phyloP scores from a whole-genome alignment of 2,329 filamentous ascomycete genomes.

The Fusarium nanum region DNA sequence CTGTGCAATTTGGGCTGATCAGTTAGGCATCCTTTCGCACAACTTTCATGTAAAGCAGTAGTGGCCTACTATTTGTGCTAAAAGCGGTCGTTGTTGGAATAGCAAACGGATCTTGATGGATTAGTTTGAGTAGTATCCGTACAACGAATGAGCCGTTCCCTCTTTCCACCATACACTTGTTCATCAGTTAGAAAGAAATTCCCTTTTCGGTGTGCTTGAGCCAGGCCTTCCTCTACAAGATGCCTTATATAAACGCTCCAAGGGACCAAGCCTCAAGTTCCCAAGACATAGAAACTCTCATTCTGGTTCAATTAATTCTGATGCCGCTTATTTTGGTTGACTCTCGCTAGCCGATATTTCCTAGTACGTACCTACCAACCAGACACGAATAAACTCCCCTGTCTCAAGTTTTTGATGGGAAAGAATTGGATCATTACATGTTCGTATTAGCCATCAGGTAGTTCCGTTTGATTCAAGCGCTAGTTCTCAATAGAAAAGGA shows the following conservation, averaged over 20 bases:
- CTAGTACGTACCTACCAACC: not conserved
- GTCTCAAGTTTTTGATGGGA: not conserved
- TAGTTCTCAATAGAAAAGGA: not conserved
- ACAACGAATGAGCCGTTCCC: not conserved
- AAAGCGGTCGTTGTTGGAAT: not conserved
- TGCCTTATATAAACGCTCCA: not conserved
- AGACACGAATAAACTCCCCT: not conserved
- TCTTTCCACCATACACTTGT: not conserved
- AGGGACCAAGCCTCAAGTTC: not conserved
- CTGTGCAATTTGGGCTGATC: constrained; percentile 2
- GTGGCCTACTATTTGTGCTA: not conserved
- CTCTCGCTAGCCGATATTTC: not conserved
- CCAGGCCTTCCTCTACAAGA: not conserved
- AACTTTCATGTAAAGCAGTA: not conserved
- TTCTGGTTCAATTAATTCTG: not conserved
- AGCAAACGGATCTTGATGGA: too few species aligned
- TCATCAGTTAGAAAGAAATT: too few species aligned
- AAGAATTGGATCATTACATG: not conserved
- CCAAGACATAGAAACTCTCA: too few species aligned
- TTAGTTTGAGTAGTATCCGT: not conserved
- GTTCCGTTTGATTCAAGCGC: too few species aligned
- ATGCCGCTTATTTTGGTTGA: not conserved
- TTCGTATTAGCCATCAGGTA: not conserved
- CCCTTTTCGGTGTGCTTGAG: not conserved
- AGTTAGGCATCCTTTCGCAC: constrained; percentile 16